Percentiles rank a stretch among this genome's conserved stretches.
Evolutionary conservation across 371 early-diverging fungal species (phyloP).

Genomic region (Encephalitozoon intestinalis): DNA sequence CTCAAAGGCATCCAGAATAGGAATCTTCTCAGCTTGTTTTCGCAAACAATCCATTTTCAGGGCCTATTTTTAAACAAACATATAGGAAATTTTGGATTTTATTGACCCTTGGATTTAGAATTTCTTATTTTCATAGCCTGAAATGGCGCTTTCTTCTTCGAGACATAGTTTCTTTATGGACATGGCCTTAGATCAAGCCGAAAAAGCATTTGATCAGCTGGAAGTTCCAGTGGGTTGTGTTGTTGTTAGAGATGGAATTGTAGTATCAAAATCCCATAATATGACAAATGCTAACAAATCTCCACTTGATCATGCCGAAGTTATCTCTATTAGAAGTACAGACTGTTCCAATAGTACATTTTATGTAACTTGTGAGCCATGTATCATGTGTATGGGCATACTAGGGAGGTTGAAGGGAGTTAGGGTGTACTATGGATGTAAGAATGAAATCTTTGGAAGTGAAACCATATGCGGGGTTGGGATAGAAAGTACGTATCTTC

Average conservation of each 20-base stretch:
- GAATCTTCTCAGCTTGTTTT: constrained; percentile 49
- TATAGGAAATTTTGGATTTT: constrained; percentile 33
- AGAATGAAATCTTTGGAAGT: constrained; percentile 60
- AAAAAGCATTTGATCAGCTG: constrained; percentile 70
- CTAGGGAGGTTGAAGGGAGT: constrained; percentile 56
- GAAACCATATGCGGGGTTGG: constrained; percentile 16
- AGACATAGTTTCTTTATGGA: constrained; percentile 45
- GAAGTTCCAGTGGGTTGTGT: constrained; percentile 99
- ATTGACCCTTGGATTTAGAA: constrained; percentile 13
- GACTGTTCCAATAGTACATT: constrained; percentile 60
- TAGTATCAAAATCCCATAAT: constrained; percentile 72
- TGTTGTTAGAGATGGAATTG: constrained; percentile 72
- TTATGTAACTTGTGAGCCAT: constrained; percentile 95
- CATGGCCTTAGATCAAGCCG: constrained; percentile 62
- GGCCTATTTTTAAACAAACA: constrained; percentile 33
- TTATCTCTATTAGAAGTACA: constrained; percentile 46
- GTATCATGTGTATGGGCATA: constrained; percentile 91
- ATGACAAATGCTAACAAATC: constrained; percentile 66
- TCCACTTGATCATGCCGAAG: constrained; percentile 51
- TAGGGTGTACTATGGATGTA: constrained; percentile 50
- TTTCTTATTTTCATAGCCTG: neutral
- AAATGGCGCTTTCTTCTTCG: neutral
- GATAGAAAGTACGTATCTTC: neutral
- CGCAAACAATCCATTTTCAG: constrained; percentile 54
- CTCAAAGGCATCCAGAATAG: constrained; percentile 46